Evolutionary conservation across 208 protist species (phyloP), one percentile per base, ranked within the genome.

Genomic region (Leishmania aethiopica): DNA sequence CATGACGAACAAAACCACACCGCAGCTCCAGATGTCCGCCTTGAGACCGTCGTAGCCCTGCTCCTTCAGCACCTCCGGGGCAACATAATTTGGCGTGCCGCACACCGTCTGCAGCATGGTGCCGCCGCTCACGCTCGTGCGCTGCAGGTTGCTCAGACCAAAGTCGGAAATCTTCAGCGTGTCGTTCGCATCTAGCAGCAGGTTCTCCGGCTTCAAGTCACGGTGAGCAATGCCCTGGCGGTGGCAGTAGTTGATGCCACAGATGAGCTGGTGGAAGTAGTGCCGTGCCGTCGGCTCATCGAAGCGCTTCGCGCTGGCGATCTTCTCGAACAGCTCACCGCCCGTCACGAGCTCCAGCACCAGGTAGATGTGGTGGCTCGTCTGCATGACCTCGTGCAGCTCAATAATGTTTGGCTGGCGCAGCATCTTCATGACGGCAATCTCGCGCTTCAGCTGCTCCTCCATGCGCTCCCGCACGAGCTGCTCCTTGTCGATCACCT

Each of bases 11-110:
- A 99, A 80, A 10, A 99, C 82, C 19, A 99, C 97, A 51, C 99
- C 99, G 77, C 96, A 97, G 60, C 90, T 93, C 98, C 99, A 99
- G 86, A 98, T 96, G 89, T 99, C 99, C 8, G 99, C 97, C 64
- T 93, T 93, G 17, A 93, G 82, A 40, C 97, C 98, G 49, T 98
- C 93, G 86, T 99, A 98, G 15, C 94, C 95, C 37, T 92, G 88
- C 62, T 95, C 91, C 74, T 91, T 88, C 35, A 99, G 84, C 67
- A 99, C 94, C 88, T 99, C 97, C 19, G 98, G 96, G 1, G 98
- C 93, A 28, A 97, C 89, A 87, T 97, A 98, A 83, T 96, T 95
- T 28, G 96, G 96, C 32, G 94, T 97, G 71, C 96, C 96, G 81
- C 96, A 98, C 32, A 96, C 90, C 32, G 96, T 98, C 86, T 96